Percentiles rank a stretch among this genome's conserved stretches.
Conservation (phyloP, 495 filamentous ascomycete species). For the Trichocladium antarcticum region DNA sequence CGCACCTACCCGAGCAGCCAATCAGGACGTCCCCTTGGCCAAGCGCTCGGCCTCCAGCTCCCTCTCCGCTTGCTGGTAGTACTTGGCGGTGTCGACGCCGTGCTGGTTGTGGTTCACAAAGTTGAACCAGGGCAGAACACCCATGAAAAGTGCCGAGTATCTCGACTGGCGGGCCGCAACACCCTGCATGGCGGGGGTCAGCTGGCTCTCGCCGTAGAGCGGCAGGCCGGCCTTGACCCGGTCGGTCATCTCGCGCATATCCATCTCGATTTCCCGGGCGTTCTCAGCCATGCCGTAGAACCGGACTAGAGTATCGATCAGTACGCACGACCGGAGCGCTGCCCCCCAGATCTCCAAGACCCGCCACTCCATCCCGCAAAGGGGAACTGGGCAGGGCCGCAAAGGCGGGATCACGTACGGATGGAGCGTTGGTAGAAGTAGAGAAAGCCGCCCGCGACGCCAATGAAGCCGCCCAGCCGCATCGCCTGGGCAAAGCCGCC, state of each 20-base stretch:
- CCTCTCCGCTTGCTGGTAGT: slow-evolving; percentile 90
- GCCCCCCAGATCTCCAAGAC: neutral
- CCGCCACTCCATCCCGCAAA: neutral
- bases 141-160: slow-evolving; percentile 71
- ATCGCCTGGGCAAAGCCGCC: slow-evolving; percentile 73
- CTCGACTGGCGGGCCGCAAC: slow-evolving; percentile 85
- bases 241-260: slow-evolving; percentile 95
- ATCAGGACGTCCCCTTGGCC: slow-evolving; percentile 17
- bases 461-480: slow-evolving; percentile 63
- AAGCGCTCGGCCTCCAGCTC: slow-evolving; percentile 71
- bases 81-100: slow-evolving; percentile 95
- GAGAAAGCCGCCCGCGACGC: slow-evolving; percentile 62
- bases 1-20: neutral
- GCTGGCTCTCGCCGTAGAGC: slow-evolving; percentile 69
- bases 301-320: slow-evolving; percentile 44
- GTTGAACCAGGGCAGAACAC: slow-evolving; percentile 91
- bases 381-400: neutral
- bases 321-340: neutral
- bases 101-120: slow-evolving; percentile 96
- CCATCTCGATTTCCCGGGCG: slow-evolving; percentile 79
- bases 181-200: slow-evolving; percentile 84
- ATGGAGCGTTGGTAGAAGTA: slow-evolving; percentile 63
- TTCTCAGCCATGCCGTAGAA: slow-evolving; percentile 96
- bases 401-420: slow-evolving; percentile 30
- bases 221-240: slow-evolving; percentile 86